Evolutionary conservation across 176 grass and related monocot species (phyloP), one percentile per base, ranked within the genome.

Genomic region (Oryza meridionalis): DNA sequence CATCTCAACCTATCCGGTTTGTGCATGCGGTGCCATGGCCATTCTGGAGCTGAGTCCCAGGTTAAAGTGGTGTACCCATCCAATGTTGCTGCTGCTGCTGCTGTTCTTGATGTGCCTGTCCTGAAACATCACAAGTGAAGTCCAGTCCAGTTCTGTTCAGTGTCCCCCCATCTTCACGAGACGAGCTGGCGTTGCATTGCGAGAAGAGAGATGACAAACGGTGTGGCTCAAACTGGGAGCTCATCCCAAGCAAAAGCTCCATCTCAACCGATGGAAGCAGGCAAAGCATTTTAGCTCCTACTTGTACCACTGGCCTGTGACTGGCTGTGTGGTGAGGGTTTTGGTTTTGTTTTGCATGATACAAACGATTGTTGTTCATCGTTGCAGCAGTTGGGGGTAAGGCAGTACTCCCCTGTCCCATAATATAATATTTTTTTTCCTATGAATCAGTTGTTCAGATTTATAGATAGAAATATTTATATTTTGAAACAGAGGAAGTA

Each of bases 41-140:
- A 63, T 88, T 88, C 33, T 84, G 81, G 63, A 45, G 81, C 75
- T 58, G 7, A 17, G 69, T 83, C 80, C 27, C 86, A 79, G 61
- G 84, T 75, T 69, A 76, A 70, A 58, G 64, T 33, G 29, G 14
- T 31, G 31, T 5, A 69, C 29, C 67, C 59, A 55, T 58, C 40
- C 67, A 59, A 24, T 29, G 73, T 9, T 33, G 79, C 86, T 73
- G 78, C 86, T 72, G 38, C 38, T 33, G 79, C 86, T 73, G 58
- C 72, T 70, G 73, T 70, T 70, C 51, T 76, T 85, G 87, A 71
- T 64, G 46, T 65, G 72, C 74, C 77, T 81, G 77, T 25, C 53
- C 25, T 37, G 81, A 75, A 75, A 38, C 67, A 77, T 77, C 83
- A 86, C 84, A 66, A 70, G 45, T 59, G 61, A 69, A 27, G 81